These are phyloP conservation scores for Phtheirospermum japonicum DNA, from an alignment of 257 asterid species.

Conservation along the genomic window DNA sequence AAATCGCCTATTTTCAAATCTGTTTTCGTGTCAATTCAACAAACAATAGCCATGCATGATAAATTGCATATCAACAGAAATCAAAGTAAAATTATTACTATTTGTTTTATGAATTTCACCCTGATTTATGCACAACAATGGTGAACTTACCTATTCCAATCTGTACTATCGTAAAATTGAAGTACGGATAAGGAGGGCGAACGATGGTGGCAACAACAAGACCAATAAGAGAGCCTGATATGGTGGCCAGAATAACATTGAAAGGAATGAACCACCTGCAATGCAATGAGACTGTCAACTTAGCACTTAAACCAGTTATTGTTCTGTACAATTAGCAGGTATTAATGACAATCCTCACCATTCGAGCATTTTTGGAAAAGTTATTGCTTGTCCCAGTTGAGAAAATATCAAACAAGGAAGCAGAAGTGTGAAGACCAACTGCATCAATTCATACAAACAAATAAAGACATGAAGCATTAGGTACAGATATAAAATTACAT, in stretches of 20 bases:
- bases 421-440: conserved; percentile 95
- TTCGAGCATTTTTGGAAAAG: conserved; percentile 62
- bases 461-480: background rate
- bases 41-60: background rate
- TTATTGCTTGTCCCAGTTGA: conserved; percentile 92
- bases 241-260: conserved; percentile 73
- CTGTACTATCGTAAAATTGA: conserved; percentile 83
- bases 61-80: conserved; percentile 15
- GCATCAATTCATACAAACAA: conserved; percentile 32
- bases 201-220: conserved; percentile 59
- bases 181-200: conserved; percentile 87
- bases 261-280: conserved; percentile 99
- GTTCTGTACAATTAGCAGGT: background rate
- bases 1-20: background rate
- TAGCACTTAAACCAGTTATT: conserved; percentile 18
- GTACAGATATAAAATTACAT: background rate
- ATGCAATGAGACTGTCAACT: conserved; percentile 22
- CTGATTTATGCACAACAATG: background rate
- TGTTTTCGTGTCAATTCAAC: background rate
- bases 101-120: no score
- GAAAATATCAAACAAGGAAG: conserved; percentile 96
- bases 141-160: conserved; percentile 76
- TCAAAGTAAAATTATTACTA: background rate
- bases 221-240: conserved; percentile 89
- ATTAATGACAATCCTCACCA: conserved; percentile 46